Percentiles rank a stretch among this genome's conserved stretches.
Conservation (phyloP, 2,329 filamentous ascomycete species). For the Ceratocystis cacaofunesta region DNA sequence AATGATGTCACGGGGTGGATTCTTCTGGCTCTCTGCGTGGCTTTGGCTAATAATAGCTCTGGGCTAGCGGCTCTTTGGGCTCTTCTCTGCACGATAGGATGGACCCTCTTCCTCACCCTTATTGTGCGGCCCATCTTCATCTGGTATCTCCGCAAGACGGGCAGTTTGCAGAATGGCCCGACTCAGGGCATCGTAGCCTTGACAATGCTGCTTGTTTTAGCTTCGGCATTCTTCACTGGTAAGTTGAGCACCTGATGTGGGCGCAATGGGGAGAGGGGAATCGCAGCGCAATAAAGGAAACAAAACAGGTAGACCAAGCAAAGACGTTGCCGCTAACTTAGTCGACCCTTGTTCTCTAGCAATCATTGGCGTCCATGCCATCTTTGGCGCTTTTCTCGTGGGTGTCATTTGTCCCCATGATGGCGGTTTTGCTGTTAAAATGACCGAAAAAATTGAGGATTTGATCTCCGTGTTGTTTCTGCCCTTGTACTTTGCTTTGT, state of each 20-base stretch:
- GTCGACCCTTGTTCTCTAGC: slow-evolving; percentile 21
- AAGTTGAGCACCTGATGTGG: not conserved
- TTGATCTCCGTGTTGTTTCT: slow-evolving; percentile 69
- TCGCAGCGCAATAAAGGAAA: not conserved
- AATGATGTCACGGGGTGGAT: slow-evolving; percentile 79
- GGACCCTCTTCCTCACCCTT: slow-evolving; percentile 59
- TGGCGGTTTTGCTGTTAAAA: slow-evolving; percentile 74
- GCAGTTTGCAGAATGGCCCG: slow-evolving; percentile 74
- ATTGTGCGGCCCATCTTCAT: slow-evolving; percentile 59
- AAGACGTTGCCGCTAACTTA: not conserved
- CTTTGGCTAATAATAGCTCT: slow-evolving; percentile 73
- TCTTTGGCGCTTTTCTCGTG: slow-evolving; percentile 84
- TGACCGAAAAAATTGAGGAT: slow-evolving; percentile 92
- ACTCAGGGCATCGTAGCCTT: slow-evolving; percentile 72
- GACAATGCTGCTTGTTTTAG: slow-evolving; percentile 63
- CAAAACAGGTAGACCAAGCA: not conserved
- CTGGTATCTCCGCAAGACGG: slow-evolving; percentile 56
- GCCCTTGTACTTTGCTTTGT: slow-evolving; percentile 85
- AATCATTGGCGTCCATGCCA: slow-evolving; percentile 83
- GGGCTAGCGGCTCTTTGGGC: slow-evolving; percentile 78
- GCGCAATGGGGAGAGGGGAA: not conserved
- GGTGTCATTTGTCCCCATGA: slow-evolving; percentile 84
- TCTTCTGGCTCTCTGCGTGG: slow-evolving; percentile 79
- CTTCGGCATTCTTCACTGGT: slow-evolving; percentile 68
- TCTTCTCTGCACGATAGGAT: slow-evolving; percentile 59